A percentile compares a stretch with the other conserved stretches of the same genome.
phyloP scores from a whole-genome alignment of 306 rosid species.

The Adenanthera pavonina region DNA sequence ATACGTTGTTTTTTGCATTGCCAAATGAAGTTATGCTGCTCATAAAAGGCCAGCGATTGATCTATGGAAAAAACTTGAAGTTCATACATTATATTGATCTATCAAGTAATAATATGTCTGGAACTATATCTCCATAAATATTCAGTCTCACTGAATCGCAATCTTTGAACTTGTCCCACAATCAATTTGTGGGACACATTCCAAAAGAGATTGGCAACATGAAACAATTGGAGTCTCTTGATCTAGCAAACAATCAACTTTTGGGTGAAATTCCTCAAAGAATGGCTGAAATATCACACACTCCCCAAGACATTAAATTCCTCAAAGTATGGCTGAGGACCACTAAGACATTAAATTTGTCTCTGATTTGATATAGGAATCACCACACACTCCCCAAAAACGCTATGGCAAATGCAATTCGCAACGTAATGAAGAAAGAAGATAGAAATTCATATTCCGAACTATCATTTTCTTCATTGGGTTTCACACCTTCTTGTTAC shows the following conservation, averaged over 20 bases:
- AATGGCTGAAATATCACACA: neutral
- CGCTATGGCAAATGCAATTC: no score
- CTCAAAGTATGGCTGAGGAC: neutral
- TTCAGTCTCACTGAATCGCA: neutral
- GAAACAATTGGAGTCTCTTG: neutral
- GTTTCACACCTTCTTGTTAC: no score
- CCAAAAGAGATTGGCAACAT: neutral
- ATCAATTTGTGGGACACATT: neutral
- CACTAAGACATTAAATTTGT: no score
- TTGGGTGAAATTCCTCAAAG: neutral
- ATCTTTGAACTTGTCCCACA: neutral
- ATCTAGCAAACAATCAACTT: neutral
- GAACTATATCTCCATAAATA: neutral
- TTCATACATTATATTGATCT: neutral
- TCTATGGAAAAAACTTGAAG: neutral
- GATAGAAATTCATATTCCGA: no score
- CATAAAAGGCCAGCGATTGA: neutral
- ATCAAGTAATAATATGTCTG: neutral
- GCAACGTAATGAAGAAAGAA: no score
- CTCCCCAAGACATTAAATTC: no score
- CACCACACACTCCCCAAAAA: no score
- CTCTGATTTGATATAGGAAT: no score
- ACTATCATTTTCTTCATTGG: no score
- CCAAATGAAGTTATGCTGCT: neutral
- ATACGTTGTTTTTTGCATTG: neutral